Evolutionary conservation across 2,329 filamentous ascomycete genomes (phyloP).

Genomic region (Xylariaceae sp.): DNA sequence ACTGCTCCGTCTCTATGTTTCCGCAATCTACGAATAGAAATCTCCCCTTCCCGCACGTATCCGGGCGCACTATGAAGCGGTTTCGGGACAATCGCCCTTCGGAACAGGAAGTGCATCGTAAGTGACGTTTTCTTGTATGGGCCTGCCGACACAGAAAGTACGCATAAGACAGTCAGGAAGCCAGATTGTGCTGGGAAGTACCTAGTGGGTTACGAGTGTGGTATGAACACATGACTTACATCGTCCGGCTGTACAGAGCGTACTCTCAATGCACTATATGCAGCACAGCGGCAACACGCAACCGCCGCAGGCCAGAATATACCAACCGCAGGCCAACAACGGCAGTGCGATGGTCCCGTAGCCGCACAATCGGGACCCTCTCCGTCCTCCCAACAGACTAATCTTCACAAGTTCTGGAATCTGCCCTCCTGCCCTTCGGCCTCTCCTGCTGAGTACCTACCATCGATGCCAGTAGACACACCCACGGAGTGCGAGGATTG

Average conservation of each 20-base stretch:
- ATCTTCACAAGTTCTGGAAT: slow-evolving; percentile 58
- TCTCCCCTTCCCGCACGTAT: slow-evolving; percentile 35
- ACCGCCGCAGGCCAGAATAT: slow-evolving; percentile 14
- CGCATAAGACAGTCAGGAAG: neutral
- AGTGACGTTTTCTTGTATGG: slow-evolving; percentile 27
- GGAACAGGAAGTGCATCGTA: slow-evolving; percentile 51
- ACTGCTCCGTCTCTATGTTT: slow-evolving; percentile 27
- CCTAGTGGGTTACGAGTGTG: neutral
- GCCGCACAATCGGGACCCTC: slow-evolving; percentile 13
- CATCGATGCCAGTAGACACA: slow-evolving; percentile 15
- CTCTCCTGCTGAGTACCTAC: slow-evolving; percentile 24
- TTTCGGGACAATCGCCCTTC: slow-evolving; percentile 55
- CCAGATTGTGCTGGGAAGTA: neutral
- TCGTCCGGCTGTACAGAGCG: slow-evolving; percentile 39
- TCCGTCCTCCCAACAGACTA: slow-evolving; percentile 39
- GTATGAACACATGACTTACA: slow-evolving; percentile 17
- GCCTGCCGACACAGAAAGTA: neutral
- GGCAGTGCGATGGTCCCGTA: slow-evolving; percentile 10
- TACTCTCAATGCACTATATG: slow-evolving; percentile 54
- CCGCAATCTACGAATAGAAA: slow-evolving; percentile 17
- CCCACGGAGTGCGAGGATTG: slow-evolving; percentile 51
- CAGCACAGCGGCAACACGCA: slow-evolving; percentile 41
- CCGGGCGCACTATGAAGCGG: slow-evolving; percentile 57
- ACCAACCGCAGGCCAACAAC: slow-evolving; percentile 5
- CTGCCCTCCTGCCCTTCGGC: slow-evolving; percentile 38